Conservation (phyloP, 1,284 basidiomycete genomes). For the Ustilago cynodontis region DNA sequence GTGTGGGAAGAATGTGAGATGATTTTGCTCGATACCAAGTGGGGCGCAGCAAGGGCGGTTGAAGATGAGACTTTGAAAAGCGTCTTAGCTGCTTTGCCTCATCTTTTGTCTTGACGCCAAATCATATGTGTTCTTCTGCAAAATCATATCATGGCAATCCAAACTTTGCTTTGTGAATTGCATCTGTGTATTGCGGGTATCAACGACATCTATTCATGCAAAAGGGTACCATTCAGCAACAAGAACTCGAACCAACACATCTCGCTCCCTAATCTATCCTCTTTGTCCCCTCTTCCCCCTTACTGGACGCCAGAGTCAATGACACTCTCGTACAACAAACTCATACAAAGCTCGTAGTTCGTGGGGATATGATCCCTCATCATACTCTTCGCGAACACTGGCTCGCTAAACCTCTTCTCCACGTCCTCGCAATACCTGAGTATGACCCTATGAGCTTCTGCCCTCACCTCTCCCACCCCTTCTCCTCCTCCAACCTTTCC, state of each 20-base stretch:
- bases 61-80: not conserved
- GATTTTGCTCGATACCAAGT: slow-evolving; percentile 39
- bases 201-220: not conserved
- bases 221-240: too few relatives aligned
- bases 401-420: slow-evolving; percentile 72
- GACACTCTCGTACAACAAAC: slow-evolving; percentile 53
- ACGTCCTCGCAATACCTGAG: slow-evolving; percentile 72
- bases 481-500: not conserved
- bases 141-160: not conserved
- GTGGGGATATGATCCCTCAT: slow-evolving; percentile 62
- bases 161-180: too few relatives aligned
- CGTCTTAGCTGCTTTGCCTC: slow-evolving; percentile 7
- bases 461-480: slow-evolving; percentile 24
- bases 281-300: not conserved
- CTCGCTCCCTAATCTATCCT: not conserved
- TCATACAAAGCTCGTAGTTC: slow-evolving; percentile 63
- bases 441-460: slow-evolving; percentile 71
- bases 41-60: slow-evolving; percentile 4
- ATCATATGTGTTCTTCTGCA: not conserved
- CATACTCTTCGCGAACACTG: slow-evolving; percentile 69
- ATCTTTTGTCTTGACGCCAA: slow-evolving; percentile 3
- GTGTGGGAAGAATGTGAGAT: slow-evolving; percentile 23
- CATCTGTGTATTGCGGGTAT: not conserved
- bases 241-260: not conserved
- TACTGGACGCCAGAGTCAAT: slow-evolving; percentile 14